phyloP scores from a whole-genome alignment of 2,329 filamentous ascomycete species.

The Exophiala xenobiotica region DNA sequence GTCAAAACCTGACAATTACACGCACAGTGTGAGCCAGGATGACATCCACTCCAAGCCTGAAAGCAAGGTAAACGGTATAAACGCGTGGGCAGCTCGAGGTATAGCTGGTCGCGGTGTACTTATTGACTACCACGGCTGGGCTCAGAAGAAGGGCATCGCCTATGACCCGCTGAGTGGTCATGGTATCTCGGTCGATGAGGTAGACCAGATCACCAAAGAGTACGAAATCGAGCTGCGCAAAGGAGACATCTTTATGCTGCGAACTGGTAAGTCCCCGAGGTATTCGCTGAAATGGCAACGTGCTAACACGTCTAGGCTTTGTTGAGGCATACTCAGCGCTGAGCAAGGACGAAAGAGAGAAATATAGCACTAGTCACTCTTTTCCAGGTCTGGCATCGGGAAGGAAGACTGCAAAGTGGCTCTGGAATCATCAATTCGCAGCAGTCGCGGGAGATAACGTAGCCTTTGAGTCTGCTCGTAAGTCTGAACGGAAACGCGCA shows the following conservation, averaged over 20 bases:
- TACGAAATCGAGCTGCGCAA: slow-evolving; percentile 42
- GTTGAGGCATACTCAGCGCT: too few species aligned
- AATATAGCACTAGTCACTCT: too few species aligned
- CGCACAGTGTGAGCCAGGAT: slow-evolving; percentile 2
- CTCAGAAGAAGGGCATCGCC: slow-evolving; percentile 50
- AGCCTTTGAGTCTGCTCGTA: background rate
- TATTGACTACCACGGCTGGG: slow-evolving; percentile 45
- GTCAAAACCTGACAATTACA: slow-evolving; percentile 5
- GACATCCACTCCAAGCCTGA: background rate
- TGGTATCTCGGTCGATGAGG: slow-evolving; percentile 53
- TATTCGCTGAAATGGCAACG: too few species aligned
- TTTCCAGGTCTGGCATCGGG: too few species aligned
- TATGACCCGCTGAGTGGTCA: slow-evolving; percentile 45
- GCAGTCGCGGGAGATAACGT: background rate
- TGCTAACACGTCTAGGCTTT: too few species aligned
- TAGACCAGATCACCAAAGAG: slow-evolving; percentile 51
- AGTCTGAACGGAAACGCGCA: too few species aligned
- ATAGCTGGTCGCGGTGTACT: slow-evolving; percentile 43
- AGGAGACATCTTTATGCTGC: slow-evolving; percentile 67
- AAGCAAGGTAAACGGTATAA: slow-evolving; percentile 39
- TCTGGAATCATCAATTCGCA: background rate
- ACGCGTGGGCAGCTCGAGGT: slow-evolving; percentile 41
- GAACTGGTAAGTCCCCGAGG: slow-evolving; percentile 64
- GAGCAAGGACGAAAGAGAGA: too few species aligned
- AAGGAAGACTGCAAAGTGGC: background rate